Evolutionary conservation across 2,329 filamentous ascomycete species (phyloP).

Genomic region (Rhytidhysteron rufulum): DNA sequence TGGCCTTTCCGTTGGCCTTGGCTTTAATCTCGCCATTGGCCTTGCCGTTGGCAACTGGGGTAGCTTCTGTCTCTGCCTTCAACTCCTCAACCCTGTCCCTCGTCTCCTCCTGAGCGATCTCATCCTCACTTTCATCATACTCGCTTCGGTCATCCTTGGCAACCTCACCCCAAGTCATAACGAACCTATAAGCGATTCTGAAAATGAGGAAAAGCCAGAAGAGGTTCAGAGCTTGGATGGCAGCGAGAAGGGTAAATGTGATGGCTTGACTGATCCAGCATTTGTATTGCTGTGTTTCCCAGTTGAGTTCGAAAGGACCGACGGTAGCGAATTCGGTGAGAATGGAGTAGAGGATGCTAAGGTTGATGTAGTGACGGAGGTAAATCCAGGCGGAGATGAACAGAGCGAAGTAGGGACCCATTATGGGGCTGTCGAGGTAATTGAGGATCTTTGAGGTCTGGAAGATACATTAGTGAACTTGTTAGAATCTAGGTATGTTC

Average conservation of each 20-base stretch:
- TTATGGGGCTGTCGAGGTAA: constrained; percentile 76
- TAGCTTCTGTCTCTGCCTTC: constrained; percentile 8
- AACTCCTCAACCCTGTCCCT: constrained; percentile 9
- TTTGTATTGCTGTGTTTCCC: constrained; percentile 74
- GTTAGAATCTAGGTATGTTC: neutral
- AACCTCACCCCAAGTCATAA: constrained; percentile 50
- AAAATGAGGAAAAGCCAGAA: constrained; percentile 80
- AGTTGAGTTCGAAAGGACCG: constrained; percentile 72
- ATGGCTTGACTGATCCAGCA: constrained; percentile 67
- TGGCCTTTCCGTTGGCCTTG: constrained; percentile 2
- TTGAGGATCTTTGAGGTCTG: constrained; percentile 89
- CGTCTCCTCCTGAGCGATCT: constrained; percentile 32
- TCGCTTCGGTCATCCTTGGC: constrained; percentile 70
- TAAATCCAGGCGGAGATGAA: constrained; percentile 88
- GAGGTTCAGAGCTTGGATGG: constrained; percentile 70
- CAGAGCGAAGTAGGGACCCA: constrained; percentile 77
- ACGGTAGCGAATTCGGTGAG: constrained; percentile 72
- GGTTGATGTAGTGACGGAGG: constrained; percentile 79
- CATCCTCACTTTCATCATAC: constrained; percentile 52
- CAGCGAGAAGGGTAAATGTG: constrained; percentile 60
- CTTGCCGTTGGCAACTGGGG: constrained; percentile 4
- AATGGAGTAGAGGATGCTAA: constrained; percentile 70
- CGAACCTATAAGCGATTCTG: constrained; percentile 68
- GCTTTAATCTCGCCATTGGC: constrained; percentile 11
- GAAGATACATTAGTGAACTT: neutral